phyloP scores from a whole-genome alignment of 345 rosid genomes.

The Clausena lansium region DNA sequence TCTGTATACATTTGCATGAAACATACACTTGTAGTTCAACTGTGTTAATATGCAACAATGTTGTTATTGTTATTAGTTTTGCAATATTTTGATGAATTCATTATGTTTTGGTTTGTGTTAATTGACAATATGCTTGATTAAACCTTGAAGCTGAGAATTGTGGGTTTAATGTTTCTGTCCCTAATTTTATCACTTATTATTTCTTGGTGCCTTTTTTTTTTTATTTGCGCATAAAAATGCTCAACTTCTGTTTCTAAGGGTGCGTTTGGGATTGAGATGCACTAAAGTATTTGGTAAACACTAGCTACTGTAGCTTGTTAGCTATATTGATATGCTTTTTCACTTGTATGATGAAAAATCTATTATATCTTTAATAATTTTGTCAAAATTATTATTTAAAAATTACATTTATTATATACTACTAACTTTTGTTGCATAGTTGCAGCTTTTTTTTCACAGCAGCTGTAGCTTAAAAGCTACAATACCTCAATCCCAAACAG shows the following conservation, averaged over 20 bases:
- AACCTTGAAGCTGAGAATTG: background rate
- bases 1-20: background rate
- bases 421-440: no score
- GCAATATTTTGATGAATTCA: background rate
- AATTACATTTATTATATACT: no score
- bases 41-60: background rate
- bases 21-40: background rate
- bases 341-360: no score
- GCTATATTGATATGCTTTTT: no score
- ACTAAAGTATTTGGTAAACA: no score
- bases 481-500: no score
- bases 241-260: background rate
- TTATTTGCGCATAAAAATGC: background rate
- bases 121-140: background rate
- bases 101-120: background rate
- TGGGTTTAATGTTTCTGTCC: background rate
- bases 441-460: no score
- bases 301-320: no score
- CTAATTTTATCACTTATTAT: background rate
- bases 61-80: background rate
- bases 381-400: no score
- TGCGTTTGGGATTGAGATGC: no score
- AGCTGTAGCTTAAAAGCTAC: no score
- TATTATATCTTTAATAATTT: no score
- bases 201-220: background rate